These are phyloP conservation scores for Morella rubra DNA, from an alignment of 306 rosid genomes.

Conservation along the genomic window DNA sequence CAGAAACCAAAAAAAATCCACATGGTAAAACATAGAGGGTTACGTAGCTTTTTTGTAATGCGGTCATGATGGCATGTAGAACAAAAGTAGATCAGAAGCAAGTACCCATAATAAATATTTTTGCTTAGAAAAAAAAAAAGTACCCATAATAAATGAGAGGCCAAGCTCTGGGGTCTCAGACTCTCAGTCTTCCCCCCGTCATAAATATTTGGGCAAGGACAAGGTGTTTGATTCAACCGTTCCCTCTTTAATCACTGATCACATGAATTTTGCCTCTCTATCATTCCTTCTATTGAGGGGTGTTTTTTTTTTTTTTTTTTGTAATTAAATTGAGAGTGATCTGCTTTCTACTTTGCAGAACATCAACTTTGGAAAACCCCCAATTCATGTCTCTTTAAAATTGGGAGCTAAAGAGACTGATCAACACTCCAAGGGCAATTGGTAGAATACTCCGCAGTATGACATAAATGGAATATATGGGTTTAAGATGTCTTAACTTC, in stretches of 20 bases:
- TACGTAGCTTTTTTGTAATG: not conserved
- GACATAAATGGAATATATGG: no score
- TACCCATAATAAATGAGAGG: constrained; percentile 32
- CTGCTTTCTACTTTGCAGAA: not conserved
- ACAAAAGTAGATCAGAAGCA: not conserved
- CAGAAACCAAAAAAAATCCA: no score
- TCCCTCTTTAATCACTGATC: constrained; percentile 38
- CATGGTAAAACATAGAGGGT: no score
- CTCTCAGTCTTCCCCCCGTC: constrained; percentile 23
- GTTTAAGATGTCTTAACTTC: not conserved
- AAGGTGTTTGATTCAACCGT: constrained; percentile 50
- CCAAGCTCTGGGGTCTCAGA: constrained; percentile 6
- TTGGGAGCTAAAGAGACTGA: not conserved
- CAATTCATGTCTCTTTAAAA: not conserved
- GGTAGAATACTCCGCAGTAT: no score
- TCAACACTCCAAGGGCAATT: not conserved
- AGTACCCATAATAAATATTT: constrained; percentile 33
- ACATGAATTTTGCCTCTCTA: constrained; percentile 43
- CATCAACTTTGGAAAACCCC: not conserved
- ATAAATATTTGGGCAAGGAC: constrained; percentile 30
- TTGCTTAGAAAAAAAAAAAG: no score
- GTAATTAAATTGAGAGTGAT: no score
- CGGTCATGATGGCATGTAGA: not conserved
- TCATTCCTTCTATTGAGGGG: constrained; percentile 1
- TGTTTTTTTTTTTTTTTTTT: not conserved